Evolutionary conservation across 2,329 filamentous ascomycete species (phyloP).

Genomic region (Gnomoniopsis smithogilvyi): DNA sequence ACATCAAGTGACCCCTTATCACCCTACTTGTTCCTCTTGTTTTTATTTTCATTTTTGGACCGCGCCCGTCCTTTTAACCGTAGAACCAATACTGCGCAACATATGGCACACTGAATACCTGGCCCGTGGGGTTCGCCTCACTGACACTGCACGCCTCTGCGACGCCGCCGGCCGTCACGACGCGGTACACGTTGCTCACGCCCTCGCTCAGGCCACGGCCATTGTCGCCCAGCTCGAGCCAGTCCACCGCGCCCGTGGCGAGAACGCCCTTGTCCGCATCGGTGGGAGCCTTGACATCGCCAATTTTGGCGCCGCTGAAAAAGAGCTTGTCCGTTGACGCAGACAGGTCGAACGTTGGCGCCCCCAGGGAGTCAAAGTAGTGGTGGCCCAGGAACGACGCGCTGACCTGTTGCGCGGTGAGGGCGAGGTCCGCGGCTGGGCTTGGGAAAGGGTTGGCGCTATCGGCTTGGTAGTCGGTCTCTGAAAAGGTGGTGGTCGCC

Average conservation of each 20-base stretch:
- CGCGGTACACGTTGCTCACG: conserved; percentile 48
- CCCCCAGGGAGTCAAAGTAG: conserved; percentile 55
- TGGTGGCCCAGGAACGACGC: conserved; percentile 58
- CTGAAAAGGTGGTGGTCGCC: conserved; percentile 26
- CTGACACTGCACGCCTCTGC: conserved; percentile 39
- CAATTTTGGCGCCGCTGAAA: conserved; percentile 47
- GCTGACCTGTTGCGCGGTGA: conserved; percentile 27
- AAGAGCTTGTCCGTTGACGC: conserved; percentile 31
- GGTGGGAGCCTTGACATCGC: conserved; percentile 48
- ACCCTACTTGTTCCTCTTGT: no score
- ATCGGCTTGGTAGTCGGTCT: conserved; percentile 38
- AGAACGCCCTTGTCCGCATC: conserved; percentile 43
- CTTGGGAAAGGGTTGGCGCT: conserved; percentile 42
- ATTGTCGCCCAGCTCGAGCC: conserved; percentile 44
- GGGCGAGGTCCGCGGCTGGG: conserved; percentile 35
- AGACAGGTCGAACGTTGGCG: conserved; percentile 59
- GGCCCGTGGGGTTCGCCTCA: conserved; percentile 36
- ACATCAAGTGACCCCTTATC: no score
- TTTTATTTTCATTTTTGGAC: background rate
- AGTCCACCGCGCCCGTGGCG: conserved; percentile 50
- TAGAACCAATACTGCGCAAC: conserved; percentile 59
- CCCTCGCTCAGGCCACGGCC: conserved; percentile 26
- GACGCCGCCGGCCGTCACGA: conserved; percentile 50
- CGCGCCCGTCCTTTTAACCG: conserved; percentile 20
- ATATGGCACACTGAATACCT: conserved; percentile 47